Base-by-base conservation (phyloP, 192 early-diverging fungal genomes). In the Umbelopsis sp. region DNA sequence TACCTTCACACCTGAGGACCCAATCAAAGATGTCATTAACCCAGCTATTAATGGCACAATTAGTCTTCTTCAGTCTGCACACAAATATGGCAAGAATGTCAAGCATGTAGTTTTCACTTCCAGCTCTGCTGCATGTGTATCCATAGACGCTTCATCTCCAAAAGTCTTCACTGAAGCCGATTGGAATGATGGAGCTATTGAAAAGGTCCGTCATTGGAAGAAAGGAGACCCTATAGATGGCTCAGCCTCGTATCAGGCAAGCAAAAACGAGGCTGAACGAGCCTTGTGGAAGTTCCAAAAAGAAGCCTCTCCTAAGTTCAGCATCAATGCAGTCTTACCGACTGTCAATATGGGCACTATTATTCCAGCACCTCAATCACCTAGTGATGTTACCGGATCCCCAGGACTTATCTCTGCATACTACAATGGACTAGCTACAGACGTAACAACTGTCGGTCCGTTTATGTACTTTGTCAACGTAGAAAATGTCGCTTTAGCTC, bases 41-140 rank as follows among this genome's bases (percentile, higher is more conserved):
- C 84, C 84, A 10, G 84, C 84, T 10, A 73, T 85, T 6, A 20
- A 78, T 6, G 84, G 84, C 21, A 86, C 84, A 7, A 29, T 81
- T 9, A 80, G 70, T 25, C 36, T 86, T 34, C 74, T 86, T 22
- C 31, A 75, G 17, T 54, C 82, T 20, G 79, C 78, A 0, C 47
- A 70, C 29, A 62, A 26, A 24, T 32, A 72, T 53, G 71, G 65
- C 11, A 62, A 38, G 29, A 49, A 45, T 16, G 76, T 86, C 20
- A 73, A 74, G 31, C 83, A 79, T 45, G 76, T 85, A 26, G 83
- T 85, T 22, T 54, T 85, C 10, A 86, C 84, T 3, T 80, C 80
- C 0, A 85, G 82, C 25, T 20, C 71, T n/a, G 84, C 75, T 3
- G 69, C 81, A 2, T 4, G 41, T 45, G 5, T 9, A 43, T 67